These are phyloP conservation scores for Cryptosporidium baileyi DNA, from an alignment of 169 alveolate genomes.

Conservation along the genomic window DNA sequence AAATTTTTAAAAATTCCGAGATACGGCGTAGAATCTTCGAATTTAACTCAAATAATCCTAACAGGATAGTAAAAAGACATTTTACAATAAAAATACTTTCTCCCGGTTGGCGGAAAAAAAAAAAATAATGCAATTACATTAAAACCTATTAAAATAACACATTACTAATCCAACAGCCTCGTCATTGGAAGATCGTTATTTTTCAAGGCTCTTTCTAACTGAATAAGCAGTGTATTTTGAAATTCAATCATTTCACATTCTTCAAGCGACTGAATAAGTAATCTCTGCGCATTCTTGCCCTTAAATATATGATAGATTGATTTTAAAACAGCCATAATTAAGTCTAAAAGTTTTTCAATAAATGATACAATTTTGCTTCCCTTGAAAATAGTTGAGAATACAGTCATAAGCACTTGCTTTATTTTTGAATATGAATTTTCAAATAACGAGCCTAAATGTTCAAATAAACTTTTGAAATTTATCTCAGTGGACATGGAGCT, in stretches of 20 bases:
- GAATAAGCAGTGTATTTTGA: neutral
- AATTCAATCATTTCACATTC: slow-evolving; percentile 9
- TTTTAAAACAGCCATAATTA: slow-evolving; percentile 21
- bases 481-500: slow-evolving; percentile 23
- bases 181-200: neutral
- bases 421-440: slow-evolving; percentile 37
- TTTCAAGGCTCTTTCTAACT: slow-evolving; percentile 20
- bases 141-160: neutral
- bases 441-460: slow-evolving; percentile 33
- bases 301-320: slow-evolving; percentile 30
- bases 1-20: no score
- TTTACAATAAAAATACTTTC: neutral
- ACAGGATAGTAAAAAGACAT: neutral
- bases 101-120: slow-evolving; percentile 28
- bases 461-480: slow-evolving; percentile 45
- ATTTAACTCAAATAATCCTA: no score
- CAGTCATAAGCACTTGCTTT: slow-evolving; percentile 3
- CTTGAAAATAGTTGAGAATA: slow-evolving; percentile 14
- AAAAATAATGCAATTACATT: no score
- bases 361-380: slow-evolving; percentile 33
- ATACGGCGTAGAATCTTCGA: no score
- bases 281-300: slow-evolving; percentile 45
- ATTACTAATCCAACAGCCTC: slow-evolving; percentile 9
- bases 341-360: slow-evolving; percentile 31
- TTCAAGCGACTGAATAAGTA: slow-evolving; percentile 33